Conservation (phyloP, 2,329 filamentous ascomycete genomes). For the Trichoderma atroviride region DNA sequence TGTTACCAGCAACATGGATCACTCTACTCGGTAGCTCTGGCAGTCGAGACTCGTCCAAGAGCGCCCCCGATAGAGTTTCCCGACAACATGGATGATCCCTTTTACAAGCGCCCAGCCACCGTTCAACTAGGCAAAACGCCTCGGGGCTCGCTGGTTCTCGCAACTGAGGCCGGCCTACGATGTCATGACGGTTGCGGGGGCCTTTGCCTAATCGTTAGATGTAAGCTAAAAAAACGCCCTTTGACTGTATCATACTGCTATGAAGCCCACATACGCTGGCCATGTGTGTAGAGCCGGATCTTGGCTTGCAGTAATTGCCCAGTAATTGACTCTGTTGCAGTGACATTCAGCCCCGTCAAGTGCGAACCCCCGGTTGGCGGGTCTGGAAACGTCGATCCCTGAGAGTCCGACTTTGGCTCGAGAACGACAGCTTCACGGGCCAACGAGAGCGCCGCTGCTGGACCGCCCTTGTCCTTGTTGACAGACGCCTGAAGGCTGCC, state of each 20-base stretch:
- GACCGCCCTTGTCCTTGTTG: background rate
- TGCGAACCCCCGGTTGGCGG: slow-evolving; percentile 15
- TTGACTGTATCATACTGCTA: background rate
- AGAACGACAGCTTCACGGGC: slow-evolving; percentile 12
- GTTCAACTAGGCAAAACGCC: slow-evolving; percentile 14
- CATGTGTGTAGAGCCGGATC: slow-evolving; percentile 22
- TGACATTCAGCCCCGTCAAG: slow-evolving; percentile 24
- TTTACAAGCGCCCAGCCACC: slow-evolving; percentile 24
- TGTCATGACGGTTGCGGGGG: background rate
- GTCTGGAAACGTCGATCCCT: slow-evolving; percentile 25
- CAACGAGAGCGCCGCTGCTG: background rate
- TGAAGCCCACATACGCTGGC: slow-evolving; percentile 9
- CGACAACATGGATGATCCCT: slow-evolving; percentile 15
- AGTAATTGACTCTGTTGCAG: slow-evolving; percentile 6
- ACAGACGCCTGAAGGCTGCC: background rate
- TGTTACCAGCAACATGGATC: background rate
- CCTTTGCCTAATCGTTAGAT: slow-evolving; percentile 11
- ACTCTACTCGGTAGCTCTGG: slow-evolving; percentile 23
- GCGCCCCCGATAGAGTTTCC: slow-evolving; percentile 17
- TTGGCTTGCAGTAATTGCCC: slow-evolving; percentile 13
- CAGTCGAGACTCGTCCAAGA: slow-evolving; percentile 9
- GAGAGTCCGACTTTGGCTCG: slow-evolving; percentile 21
- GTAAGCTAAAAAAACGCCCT: background rate
- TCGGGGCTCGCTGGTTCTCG: slow-evolving; percentile 7
- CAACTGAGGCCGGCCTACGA: slow-evolving; percentile 24